Evolutionary conservation across 1,284 basidiomycete species (phyloP).

Genomic region (Sanghuangporus weigelae): DNA sequence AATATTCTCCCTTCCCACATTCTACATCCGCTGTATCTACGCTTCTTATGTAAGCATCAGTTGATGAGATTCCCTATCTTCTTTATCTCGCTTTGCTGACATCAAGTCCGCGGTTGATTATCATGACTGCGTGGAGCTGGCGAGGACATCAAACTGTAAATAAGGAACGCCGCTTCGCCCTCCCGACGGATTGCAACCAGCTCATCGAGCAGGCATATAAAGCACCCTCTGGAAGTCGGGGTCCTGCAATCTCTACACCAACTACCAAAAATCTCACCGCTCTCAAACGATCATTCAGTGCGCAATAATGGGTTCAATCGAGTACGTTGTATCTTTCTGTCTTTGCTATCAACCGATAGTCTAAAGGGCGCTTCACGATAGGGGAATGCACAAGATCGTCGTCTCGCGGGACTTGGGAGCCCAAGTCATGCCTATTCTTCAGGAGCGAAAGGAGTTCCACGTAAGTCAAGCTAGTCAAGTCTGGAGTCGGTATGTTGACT

Average conservation of each 20-base stretch:
- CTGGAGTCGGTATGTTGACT: not conserved
- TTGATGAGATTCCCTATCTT: not conserved
- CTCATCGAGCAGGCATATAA: not conserved
- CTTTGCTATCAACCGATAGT: not conserved
- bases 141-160: not conserved
- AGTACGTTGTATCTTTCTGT: not conserved
- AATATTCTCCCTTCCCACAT: not conserved
- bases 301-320: conserved; percentile 11
- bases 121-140: not conserved
- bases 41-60: not conserved
- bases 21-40: conserved; percentile 7
- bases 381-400: conserved; percentile 46
- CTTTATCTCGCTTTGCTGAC: not conserved
- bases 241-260: not conserved
- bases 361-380: not conserved
- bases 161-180: conserved; percentile 7
- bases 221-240: not conserved
- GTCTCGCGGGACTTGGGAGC: conserved; percentile 66
- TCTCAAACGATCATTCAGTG: not conserved
- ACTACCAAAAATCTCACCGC: not conserved
- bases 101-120: conserved; percentile 1
- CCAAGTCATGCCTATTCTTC: conserved; percentile 64
- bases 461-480: conserved; percentile 30
- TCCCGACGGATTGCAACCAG: not conserved
- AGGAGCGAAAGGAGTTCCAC: conserved; percentile 47